A percentile compares a stretch with the other conserved stretches of the same genome.
Evolutionary conservation across 2,329 filamentous ascomycete species (phyloP).

Genomic region (Botryosphaeria dothidea): DNA sequence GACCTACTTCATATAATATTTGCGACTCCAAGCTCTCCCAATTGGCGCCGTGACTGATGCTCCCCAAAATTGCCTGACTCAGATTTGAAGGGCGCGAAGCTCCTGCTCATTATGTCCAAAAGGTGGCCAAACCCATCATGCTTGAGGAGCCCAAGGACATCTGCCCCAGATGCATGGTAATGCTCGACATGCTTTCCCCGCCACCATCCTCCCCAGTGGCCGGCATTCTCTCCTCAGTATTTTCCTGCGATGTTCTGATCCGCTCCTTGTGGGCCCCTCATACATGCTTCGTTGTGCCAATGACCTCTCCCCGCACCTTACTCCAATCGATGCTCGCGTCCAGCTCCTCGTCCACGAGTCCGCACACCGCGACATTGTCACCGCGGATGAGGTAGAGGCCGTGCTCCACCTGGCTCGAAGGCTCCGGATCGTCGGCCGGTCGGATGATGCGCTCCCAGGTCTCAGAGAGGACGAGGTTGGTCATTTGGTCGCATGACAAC

Average conservation of each 20-base stretch:
- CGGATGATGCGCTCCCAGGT: constrained; percentile 90
- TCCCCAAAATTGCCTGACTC: not conserved
- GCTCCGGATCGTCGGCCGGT: constrained; percentile 77
- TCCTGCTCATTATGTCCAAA: not conserved
- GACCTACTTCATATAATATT: constrained; percentile 6
- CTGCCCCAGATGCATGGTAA: not conserved
- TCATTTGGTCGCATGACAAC: constrained; percentile 83
- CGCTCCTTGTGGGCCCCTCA: not conserved
- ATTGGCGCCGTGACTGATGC: not conserved
- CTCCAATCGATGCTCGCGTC: constrained; percentile 92
- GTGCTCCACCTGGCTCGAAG: constrained; percentile 76
- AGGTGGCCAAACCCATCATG: not conserved
- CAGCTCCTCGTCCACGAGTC: constrained; percentile 84
- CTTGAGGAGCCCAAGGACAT: not conserved
- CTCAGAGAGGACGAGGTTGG: constrained; percentile 83
- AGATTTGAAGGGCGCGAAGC: not conserved
- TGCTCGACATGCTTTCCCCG: not conserved
- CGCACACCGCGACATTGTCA: constrained; percentile 90
- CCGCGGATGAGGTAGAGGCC: constrained; percentile 91
- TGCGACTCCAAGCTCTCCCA: not conserved
- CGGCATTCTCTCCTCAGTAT: not conserved
- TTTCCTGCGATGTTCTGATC: not conserved
- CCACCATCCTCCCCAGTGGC: not conserved
- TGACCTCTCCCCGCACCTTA: constrained; percentile 80
- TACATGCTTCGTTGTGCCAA: constrained; percentile 80